Evolutionary conservation across 805 yeast genomes (phyloP), one percentile per base, ranked within the genome.

Genomic region (Candida endomychidarum): DNA sequence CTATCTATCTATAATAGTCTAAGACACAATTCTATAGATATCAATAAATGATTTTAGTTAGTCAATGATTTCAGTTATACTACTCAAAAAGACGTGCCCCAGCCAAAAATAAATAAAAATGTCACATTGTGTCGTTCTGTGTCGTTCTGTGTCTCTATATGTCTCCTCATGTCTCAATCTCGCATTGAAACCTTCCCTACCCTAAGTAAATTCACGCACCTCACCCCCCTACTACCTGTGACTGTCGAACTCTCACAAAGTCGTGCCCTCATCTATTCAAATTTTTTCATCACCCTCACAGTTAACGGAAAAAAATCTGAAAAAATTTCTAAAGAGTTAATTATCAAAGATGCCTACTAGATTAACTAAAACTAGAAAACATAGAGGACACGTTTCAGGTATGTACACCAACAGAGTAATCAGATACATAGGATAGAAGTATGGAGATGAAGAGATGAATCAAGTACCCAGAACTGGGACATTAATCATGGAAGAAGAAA

Each of bases 301-400:
- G 29, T 37, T 19, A 32, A 15, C 12, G 25, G n/a, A 19, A 32
- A 22, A 32, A 40, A 36, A 39, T 16, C 30, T 39, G 35, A 23
- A 36, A 40, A 40, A 28, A 15, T 40, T 40, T 35, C 32, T 31
- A 35, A 34, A 22, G 38, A 40, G 36, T 46, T 41, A 38, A 35
- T 32, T 39, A 39, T n/a, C 25, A 51, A 74, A 71, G 72, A 90
- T 90, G 98, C 98, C 98, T 75, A 86, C 97, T 83, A 89, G 98
- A 87, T 83, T 87, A 72, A 86, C 95, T 70, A 90, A 93, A 78
- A 93, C 98, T 78, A 89, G 99, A 86, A 93, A 93, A 83, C 96
- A 88, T 86, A 89, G 99, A 86, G 99, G 99, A 80, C 84, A 93
- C 96, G 98, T 93, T 77, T 87, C 97, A 72, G 95, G 95, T 86